Percentiles rank a stretch among this genome's conserved stretches.
These are phyloP conservation scores for Fusarium sp. DNA, from an alignment of 2,329 filamentous ascomycete species.

Conservation along the genomic window DNA sequence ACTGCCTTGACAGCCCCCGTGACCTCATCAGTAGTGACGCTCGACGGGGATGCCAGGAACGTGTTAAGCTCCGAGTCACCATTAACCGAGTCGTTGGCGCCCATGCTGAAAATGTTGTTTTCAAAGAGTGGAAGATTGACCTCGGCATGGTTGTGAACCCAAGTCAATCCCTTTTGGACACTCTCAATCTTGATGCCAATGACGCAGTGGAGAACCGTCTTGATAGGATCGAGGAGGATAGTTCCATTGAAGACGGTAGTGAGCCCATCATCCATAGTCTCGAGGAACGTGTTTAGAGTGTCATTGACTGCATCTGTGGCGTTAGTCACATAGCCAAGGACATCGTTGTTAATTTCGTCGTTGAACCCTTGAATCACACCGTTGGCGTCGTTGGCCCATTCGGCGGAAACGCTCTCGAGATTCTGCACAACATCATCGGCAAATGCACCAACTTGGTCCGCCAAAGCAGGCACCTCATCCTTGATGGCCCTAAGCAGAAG, in stretches of 20 bases:
- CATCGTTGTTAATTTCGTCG: constrained; percentile 79
- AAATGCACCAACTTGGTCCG: constrained; percentile 79
- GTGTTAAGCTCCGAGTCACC: constrained; percentile 68
- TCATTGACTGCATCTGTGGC: constrained; percentile 84
- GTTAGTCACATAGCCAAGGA: constrained; percentile 87
- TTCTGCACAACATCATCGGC: constrained; percentile 78
- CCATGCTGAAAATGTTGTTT: constrained; percentile 83
- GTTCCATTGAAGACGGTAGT: constrained; percentile 84
- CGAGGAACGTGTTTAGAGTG: constrained; percentile 84
- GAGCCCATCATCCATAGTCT: constrained; percentile 77
- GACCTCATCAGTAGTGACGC: constrained; percentile 81
- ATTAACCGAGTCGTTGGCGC: constrained; percentile 69
- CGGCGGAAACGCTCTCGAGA: constrained; percentile 75
- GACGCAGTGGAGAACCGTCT: constrained; percentile 85
- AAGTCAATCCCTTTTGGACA: constrained; percentile 89
- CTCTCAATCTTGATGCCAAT: constrained; percentile 85
- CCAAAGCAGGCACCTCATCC: constrained; percentile 78
- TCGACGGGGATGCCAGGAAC: constrained; percentile 81
- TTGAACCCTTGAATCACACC: constrained; percentile 75
- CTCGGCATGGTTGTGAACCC: constrained; percentile 88
- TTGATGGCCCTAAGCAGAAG: constrained; percentile 78
- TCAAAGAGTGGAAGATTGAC: constrained; percentile 81
- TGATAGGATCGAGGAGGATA: constrained; percentile 78
- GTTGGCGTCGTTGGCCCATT: constrained; percentile 83
- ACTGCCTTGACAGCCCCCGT: constrained; percentile 78